These are phyloP conservation scores for Juncus effusus DNA, from an alignment of 176 grass and related monocot genomes.

Conservation along the genomic window DNA sequence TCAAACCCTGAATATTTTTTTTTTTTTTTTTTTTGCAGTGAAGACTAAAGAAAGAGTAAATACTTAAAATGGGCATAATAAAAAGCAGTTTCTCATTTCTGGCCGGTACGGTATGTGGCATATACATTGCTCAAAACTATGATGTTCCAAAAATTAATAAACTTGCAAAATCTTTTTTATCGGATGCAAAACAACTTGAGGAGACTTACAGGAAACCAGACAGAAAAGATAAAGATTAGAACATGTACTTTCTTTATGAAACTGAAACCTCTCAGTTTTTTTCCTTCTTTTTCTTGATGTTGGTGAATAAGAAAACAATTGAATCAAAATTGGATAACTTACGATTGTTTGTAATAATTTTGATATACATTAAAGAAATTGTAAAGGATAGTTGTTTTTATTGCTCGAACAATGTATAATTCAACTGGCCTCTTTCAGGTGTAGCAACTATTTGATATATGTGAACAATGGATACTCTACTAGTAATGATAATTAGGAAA, in stretches of 20 bases:
- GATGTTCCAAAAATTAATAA: constrained; percentile 60
- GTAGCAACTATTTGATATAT: no score
- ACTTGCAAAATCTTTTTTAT: constrained; percentile 28
- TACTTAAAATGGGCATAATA: constrained; percentile 49
- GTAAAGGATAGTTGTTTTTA: no score
- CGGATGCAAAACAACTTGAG: constrained; percentile 42
- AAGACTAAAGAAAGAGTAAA: no score
- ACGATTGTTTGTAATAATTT: no score
- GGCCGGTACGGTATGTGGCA: constrained; percentile 45
- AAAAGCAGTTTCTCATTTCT: constrained; percentile 54
- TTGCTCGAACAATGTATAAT: no score
- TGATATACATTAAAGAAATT: no score
- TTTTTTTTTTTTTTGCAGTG: no score
- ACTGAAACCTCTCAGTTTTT: background rate
- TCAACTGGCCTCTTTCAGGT: no score
- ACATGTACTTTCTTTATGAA: background rate
- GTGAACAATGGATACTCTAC: no score
- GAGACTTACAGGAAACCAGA: constrained; percentile 48
- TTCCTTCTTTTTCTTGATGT: background rate
- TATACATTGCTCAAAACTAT: constrained; percentile 88
- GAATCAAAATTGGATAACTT: background rate
- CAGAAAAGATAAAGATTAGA: constrained; percentile 37
- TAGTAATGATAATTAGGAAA: no score
- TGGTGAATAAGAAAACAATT: constrained; percentile 2
- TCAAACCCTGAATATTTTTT: no score